phyloP scores from a whole-genome alignment of 306 rosid genomes.

The Crataegus laevigata region DNA sequence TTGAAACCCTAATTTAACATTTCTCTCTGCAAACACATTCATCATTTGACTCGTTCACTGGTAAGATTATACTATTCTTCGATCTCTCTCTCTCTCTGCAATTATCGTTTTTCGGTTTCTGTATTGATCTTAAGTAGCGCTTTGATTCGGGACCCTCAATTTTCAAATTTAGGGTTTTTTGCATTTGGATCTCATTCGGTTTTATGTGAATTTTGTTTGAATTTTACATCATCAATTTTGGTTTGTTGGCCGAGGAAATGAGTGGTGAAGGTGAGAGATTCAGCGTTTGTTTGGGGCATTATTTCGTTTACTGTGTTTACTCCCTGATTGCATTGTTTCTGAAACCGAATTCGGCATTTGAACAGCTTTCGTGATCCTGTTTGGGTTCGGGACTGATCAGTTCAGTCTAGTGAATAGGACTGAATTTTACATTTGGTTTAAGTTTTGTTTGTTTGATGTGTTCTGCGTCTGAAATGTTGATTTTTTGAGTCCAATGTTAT shows the following conservation, averaged over 20 bases:
- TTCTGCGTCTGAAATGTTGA: not conserved
- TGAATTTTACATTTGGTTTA: not conserved
- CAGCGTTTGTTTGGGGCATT: not conserved
- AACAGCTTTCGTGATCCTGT: not conserved
- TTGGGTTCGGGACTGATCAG: not conserved
- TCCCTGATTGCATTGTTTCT: not conserved
- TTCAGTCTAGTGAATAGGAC: not conserved
- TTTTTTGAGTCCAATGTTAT: not conserved
- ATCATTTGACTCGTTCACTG: not conserved
- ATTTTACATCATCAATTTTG: not conserved
- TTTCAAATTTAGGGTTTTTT: not conserved
- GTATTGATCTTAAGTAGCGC: not conserved
- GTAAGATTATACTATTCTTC: not conserved
- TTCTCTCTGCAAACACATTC: not conserved
- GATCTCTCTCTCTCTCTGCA: not conserved
- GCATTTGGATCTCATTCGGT: constrained; percentile 8
- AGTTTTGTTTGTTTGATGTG: not conserved
- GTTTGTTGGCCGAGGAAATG: not conserved
- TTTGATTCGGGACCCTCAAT: not conserved
- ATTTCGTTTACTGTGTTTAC: not conserved
- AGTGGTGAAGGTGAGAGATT: not conserved
- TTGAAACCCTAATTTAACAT: not conserved
- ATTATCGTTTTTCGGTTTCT: not conserved
- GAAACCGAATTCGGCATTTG: not conserved
- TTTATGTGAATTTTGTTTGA: not conserved